Evolutionary conservation across 306 rosid species (phyloP).

Genomic region (Hippophae rhamnoides): DNA sequence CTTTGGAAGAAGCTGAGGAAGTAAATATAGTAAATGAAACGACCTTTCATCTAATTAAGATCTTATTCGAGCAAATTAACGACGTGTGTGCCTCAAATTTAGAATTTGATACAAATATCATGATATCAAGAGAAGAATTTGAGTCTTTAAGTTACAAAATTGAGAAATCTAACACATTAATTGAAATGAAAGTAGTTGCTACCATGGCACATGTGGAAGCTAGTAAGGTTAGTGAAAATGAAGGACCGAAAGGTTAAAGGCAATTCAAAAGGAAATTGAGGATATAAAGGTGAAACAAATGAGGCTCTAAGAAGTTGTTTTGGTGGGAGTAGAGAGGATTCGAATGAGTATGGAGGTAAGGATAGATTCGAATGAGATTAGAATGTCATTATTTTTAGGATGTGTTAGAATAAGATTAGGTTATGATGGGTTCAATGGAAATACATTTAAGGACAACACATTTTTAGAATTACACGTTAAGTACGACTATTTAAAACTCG

Average conservation of each 20-base stretch:
- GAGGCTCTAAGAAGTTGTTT: constrained; percentile 44
- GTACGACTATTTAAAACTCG: rapidly evolving
- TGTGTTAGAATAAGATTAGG: too few species aligned
- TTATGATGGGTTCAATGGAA: too few species aligned
- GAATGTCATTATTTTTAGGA: too few species aligned
- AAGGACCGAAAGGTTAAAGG: constrained; percentile 56
- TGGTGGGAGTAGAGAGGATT: too few species aligned
- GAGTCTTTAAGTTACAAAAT: constrained; percentile 76
- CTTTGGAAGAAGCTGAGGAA: constrained; percentile 75
- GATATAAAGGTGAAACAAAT: constrained; percentile 56
- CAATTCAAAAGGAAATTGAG: constrained; percentile 66
- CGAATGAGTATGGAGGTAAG: too few species aligned
- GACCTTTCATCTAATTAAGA: constrained; percentile 68
- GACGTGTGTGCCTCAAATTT: constrained; percentile 88
- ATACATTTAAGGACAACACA: too few species aligned
- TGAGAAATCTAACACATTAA: constrained; percentile 72
- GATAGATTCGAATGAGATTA: too few species aligned
- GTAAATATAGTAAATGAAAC: constrained; percentile 66
- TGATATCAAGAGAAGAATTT: constrained; percentile 74
- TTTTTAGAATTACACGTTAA: too few species aligned
- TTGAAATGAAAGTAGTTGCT: constrained; percentile 92
- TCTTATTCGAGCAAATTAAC: constrained; percentile 54
- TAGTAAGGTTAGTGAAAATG: constrained; percentile 94
- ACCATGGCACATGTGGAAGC: constrained; percentile 96
- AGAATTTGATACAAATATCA: constrained; percentile 65